A percentile compares a stretch with the other conserved stretches of the same genome.
Conservation (phyloP, 257 asterid genomes). For the Asclepias syriaca region DNA sequence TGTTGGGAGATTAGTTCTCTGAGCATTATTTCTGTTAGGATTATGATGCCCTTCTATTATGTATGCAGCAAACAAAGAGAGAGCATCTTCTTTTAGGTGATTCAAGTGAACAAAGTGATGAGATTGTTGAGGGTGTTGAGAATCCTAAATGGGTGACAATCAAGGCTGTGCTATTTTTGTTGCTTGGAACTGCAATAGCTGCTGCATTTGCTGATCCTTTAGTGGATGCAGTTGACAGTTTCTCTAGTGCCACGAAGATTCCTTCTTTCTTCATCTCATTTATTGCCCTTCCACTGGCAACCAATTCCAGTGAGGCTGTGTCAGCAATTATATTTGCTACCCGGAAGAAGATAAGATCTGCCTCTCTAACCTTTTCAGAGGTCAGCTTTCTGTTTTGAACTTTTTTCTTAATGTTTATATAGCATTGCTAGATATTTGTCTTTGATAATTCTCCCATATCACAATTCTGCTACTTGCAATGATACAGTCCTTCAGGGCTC, state of each 20-base stretch:
- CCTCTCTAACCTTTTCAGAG: slow-evolving; percentile 93
- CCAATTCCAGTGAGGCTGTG: slow-evolving; percentile 95
- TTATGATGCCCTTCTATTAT: slow-evolving; percentile 7
- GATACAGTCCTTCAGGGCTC: not conserved
- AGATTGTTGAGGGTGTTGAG: slow-evolving; percentile 52
- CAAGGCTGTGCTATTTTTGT: slow-evolving; percentile 62
- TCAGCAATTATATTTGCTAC: slow-evolving; percentile 82
- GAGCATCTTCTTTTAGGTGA: slow-evolving; percentile 61
- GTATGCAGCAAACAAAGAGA: slow-evolving; percentile 67
- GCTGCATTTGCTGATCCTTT: slow-evolving; percentile 96
- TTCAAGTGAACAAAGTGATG: slow-evolving; percentile 43
- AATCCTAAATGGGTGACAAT: slow-evolving; percentile 38
- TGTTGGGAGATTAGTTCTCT: slow-evolving; percentile 4
- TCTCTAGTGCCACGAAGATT: slow-evolving; percentile 73
- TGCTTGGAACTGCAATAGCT: slow-evolving; percentile 74
- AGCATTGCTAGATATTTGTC: not conserved
- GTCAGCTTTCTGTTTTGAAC: slow-evolving; percentile 26
- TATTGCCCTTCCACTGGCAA: slow-evolving; percentile 81
- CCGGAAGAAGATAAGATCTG: slow-evolving; percentile 72
- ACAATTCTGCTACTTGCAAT: not conserved
- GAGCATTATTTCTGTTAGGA: not conserved
- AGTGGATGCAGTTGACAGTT: slow-evolving; percentile 80
- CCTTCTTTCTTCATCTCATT: slow-evolving; percentile 92
- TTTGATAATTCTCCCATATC: not conserved
- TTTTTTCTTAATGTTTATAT: not conserved